Evolutionary conservation across 352 stramenopile species (phyloP).

Genomic region (Globisporangium cederbergense): DNA sequence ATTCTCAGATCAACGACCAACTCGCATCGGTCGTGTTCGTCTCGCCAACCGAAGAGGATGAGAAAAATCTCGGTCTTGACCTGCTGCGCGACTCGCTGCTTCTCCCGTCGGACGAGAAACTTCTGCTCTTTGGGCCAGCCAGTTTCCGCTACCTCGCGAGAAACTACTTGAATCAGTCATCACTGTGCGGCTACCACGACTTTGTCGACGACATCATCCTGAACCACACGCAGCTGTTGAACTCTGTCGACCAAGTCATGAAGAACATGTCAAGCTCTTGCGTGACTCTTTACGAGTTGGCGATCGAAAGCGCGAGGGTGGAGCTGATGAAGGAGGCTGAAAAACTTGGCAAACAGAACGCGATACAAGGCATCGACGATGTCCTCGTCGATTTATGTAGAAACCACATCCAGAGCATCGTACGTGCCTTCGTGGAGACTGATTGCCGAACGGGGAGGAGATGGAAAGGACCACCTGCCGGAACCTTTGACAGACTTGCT

Average conservation of each 20-base stretch:
- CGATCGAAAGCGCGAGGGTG: slow-evolving; percentile 31
- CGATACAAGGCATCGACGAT: slow-evolving; percentile 42
- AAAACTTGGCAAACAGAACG: slow-evolving; percentile 24
- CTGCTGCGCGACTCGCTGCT: slow-evolving; percentile 26
- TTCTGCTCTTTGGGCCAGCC: slow-evolving; percentile 26
- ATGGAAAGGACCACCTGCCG: slow-evolving; percentile 24
- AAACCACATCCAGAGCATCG: slow-evolving; percentile 57
- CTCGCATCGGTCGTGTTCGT: slow-evolving; percentile 44
- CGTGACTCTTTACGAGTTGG: slow-evolving; percentile 42
- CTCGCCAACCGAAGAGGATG: slow-evolving; percentile 42
- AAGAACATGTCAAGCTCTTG: slow-evolving; percentile 42
- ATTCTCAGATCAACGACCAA: slow-evolving; percentile 38
- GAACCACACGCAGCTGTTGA: slow-evolving; percentile 35
- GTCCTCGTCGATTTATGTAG: slow-evolving; percentile 46
- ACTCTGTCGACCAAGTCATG: slow-evolving; percentile 41
- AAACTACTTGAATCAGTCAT: slow-evolving; percentile 40
- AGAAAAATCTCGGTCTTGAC: slow-evolving; percentile 29
- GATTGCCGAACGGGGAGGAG: slow-evolving; percentile 36
- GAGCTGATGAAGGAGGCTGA: slow-evolving; percentile 32
- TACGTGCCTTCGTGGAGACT: slow-evolving; percentile 45
- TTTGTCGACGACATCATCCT: slow-evolving; percentile 57
- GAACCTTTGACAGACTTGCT: slow-evolving; percentile 23
- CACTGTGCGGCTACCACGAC: slow-evolving; percentile 50
- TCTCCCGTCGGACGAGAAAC: slow-evolving; percentile 27
- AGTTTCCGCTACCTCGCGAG: slow-evolving; percentile 30